Evolutionary conservation across 2,329 filamentous ascomycete genomes (phyloP).

Genomic region (Epicoccum sorghinum): DNA sequence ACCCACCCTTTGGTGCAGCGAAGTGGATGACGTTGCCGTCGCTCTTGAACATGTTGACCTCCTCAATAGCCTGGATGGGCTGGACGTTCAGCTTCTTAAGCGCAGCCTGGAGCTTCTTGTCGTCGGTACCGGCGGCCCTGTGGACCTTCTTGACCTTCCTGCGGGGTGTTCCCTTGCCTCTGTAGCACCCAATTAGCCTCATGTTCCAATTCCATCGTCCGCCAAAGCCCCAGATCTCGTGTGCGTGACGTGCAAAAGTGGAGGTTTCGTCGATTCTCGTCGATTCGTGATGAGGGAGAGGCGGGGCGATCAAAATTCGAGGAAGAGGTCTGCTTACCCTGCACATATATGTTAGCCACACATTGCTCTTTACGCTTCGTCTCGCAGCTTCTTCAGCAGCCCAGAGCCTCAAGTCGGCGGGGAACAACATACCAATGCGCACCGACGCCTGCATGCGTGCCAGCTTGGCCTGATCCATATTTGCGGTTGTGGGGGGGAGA

Average conservation of each 20-base stretch:
- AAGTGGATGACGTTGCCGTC: constrained; percentile 99
- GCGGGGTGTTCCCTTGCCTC: constrained; percentile 97
- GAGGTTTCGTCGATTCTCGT: constrained; percentile 5
- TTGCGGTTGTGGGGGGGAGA: constrained; percentile 43
- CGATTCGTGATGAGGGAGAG: constrained; percentile 13
- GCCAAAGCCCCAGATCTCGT: background rate
- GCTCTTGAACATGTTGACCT: constrained; percentile 99
- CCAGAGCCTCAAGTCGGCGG: background rate
- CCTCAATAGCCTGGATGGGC: constrained; percentile 99
- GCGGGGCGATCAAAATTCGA: constrained; percentile 30
- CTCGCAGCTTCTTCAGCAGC: background rate
- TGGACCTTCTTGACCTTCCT: constrained; percentile 98
- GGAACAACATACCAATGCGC: constrained; percentile 50
- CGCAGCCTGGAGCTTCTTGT: constrained; percentile 98
- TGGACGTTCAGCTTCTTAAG: constrained; percentile 99
- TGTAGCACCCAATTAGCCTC: constrained; percentile 47
- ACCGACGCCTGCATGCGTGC: constrained; percentile 53
- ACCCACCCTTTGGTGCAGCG: constrained; percentile 90
- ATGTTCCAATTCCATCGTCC: constrained; percentile 1
- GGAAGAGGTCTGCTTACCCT: constrained; percentile 42
- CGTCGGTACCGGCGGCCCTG: constrained; percentile 89
- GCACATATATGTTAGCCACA: constrained; percentile 28
- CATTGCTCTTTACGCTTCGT: constrained; percentile 18
- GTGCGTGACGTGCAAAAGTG: background rate
- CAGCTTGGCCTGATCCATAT: constrained; percentile 55